phyloP scores from a whole-genome alignment of 306 rosid genomes.

The Acacia crassicarpa region DNA sequence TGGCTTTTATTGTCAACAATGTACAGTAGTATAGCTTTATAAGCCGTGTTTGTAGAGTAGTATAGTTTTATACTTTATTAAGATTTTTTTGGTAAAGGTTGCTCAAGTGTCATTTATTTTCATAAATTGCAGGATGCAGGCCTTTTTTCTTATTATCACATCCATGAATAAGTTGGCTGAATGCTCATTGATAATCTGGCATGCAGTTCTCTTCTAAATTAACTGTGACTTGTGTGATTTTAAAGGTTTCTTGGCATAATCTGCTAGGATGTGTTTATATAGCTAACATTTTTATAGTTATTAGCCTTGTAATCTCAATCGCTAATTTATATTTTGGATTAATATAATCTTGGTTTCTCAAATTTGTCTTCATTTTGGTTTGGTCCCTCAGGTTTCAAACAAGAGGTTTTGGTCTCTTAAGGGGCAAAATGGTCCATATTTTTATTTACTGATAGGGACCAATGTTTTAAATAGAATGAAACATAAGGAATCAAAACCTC shows the following conservation, averaged over 20 bases:
- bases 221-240: neutral
- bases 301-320: neutral
- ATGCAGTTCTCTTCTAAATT: neutral
- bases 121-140: neutral
- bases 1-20: neutral
- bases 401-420: too few species aligned
- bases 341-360: too few species aligned
- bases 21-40: neutral
- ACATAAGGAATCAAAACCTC: too few species aligned
- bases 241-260: neutral
- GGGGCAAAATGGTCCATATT: too few species aligned
- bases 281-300: too few species aligned
- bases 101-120: neutral
- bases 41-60: neutral
- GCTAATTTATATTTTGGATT: neutral
- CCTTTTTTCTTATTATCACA: neutral
- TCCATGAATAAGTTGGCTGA: neutral
- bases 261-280: neutral
- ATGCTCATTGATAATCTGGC: neutral
- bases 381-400: too few species aligned
- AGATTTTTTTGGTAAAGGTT: neutral
- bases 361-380: too few species aligned
- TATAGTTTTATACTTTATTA: too few species aligned
- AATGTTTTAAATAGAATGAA: too few species aligned
- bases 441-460: too few species aligned